These are phyloP conservation scores for Ceratopteris richardii DNA, from an alignment of 75 land plant species.

Conservation along the genomic window DNA sequence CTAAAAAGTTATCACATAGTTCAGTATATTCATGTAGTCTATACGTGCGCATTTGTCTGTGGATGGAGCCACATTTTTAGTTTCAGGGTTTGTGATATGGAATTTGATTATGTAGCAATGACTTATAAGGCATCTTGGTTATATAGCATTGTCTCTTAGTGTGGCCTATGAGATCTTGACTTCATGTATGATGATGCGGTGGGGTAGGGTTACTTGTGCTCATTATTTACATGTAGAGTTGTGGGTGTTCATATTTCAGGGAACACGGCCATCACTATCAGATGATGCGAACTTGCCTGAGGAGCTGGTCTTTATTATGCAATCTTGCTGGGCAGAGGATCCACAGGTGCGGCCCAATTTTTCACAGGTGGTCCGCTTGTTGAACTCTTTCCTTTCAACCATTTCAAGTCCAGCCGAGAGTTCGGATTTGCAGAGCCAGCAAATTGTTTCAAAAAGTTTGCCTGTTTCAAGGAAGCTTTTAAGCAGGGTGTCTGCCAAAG, in stretches of 20 bases:
- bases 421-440: neutral
- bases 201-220: too few relatives aligned
- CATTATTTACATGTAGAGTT: too few relatives aligned
- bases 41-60: too few relatives aligned
- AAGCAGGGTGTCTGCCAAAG: neutral
- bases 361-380: slow-evolving; percentile 74
- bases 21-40: too few relatives aligned
- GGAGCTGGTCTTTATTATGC: slow-evolving; percentile 72
- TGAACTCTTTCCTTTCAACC: slow-evolving; percentile 56
- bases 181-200: too few relatives aligned
- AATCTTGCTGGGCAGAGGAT: slow-evolving; percentile 95
- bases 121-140: too few relatives aligned
- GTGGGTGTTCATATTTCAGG: slow-evolving; percentile 9
- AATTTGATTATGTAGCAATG: too few relatives aligned
- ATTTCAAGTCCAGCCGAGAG: slow-evolving; percentile 28
- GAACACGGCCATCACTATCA: slow-evolving; percentile 50
- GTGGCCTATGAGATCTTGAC: too few relatives aligned
- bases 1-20: too few relatives aligned
- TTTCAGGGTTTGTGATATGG: too few relatives aligned
- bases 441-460: slow-evolving; percentile 1
- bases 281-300: slow-evolving; percentile 34
- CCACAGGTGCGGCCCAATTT: slow-evolving; percentile 77
- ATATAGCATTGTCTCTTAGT: too few relatives aligned
- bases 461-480: neutral
- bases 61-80: too few relatives aligned